A percentile compares a stretch with the other conserved stretches of the same genome.
Conservation (phyloP, 345 rosid genomes). For the Eucalyptus cloeziana region DNA sequence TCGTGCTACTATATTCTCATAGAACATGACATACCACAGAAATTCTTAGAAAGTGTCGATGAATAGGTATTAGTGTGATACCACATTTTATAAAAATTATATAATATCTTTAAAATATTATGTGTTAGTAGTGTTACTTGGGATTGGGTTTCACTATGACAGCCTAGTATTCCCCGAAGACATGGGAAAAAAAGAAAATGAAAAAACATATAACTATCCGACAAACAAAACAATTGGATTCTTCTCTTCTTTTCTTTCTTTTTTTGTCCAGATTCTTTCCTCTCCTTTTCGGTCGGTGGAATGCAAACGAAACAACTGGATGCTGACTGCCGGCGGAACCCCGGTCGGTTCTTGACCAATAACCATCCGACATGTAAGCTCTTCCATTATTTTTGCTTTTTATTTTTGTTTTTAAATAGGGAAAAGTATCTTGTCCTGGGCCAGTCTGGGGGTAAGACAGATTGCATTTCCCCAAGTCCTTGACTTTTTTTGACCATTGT, state of each 20-base stretch:
- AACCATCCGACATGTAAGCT: background rate
- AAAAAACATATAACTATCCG: background rate
- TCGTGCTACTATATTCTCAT: background rate
- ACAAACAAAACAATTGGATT: background rate
- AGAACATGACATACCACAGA: background rate
- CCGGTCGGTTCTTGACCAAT: background rate
- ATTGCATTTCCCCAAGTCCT: background rate
- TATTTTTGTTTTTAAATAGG: background rate
- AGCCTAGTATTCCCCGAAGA: background rate
- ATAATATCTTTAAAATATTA: background rate
- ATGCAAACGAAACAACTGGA: background rate
- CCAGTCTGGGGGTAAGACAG: background rate
- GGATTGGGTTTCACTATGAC: background rate
- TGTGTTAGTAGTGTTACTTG: background rate
- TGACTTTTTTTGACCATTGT: background rate
- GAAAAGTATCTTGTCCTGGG: background rate
- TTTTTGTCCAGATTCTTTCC: background rate
- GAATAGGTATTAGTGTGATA: background rate
- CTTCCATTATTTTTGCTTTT: background rate
- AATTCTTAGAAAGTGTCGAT: background rate
- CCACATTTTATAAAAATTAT: background rate
- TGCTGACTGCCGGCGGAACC: background rate
- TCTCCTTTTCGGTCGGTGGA: background rate
- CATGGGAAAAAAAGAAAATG: background rate
- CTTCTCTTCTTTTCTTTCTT: too few relatives aligned